These are phyloP conservation scores for Fusarium sp. DNA, from an alignment of 2,329 filamentous ascomycete genomes.

Conservation along the genomic window DNA sequence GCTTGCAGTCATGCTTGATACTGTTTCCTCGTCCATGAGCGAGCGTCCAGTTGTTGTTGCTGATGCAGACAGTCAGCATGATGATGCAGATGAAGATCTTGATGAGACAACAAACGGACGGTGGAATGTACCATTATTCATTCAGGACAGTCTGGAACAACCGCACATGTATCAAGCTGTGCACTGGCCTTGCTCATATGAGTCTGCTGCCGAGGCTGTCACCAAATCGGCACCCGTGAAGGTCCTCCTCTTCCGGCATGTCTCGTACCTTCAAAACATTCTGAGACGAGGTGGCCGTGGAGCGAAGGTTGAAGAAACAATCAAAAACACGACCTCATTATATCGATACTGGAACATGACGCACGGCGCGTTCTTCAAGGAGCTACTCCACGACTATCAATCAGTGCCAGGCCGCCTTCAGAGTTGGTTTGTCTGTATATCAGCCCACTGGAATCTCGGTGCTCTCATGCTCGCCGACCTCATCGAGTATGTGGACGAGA, in stretches of 20 bases:
- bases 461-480: conserved; percentile 65
- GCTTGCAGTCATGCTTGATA: conserved; percentile 70
- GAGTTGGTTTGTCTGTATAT: conserved; percentile 68
- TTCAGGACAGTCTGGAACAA: conserved; percentile 43
- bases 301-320: conserved; percentile 58
- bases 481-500: conserved; percentile 60
- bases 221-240: conserved; percentile 67
- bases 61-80: conserved; percentile 54
- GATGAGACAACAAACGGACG: conserved; percentile 15
- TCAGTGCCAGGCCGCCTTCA: conserved; percentile 63
- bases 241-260: conserved; percentile 65
- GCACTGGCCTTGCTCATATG: conserved; percentile 65
- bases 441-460: conserved; percentile 68
- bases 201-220: conserved; percentile 59
- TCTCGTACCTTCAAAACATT: conserved; percentile 62
- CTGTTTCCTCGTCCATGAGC: conserved; percentile 64
- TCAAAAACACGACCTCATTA: conserved; percentile 59
- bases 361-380: conserved; percentile 62
- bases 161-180: conserved; percentile 29
- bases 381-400: conserved; percentile 61
- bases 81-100: conserved; percentile 35
- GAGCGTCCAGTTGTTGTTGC: conserved; percentile 49
- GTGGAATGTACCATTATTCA: conserved; percentile 39
- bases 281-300: conserved; percentile 52
- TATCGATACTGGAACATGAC: conserved; percentile 65